These are phyloP conservation scores for Cronartium ribicola DNA, from an alignment of 1,284 basidiomycete species.

Conservation along the genomic window DNA sequence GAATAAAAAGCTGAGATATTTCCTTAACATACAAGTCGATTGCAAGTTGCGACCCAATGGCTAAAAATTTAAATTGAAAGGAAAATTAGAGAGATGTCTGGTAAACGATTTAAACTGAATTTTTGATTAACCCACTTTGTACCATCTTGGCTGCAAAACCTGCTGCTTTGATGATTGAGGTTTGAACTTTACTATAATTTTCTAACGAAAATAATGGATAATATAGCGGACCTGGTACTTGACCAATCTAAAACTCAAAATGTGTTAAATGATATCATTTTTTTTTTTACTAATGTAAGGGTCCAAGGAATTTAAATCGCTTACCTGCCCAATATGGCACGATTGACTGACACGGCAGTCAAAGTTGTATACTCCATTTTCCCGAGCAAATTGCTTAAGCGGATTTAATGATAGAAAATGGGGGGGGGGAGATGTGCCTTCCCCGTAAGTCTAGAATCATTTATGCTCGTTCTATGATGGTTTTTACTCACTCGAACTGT, in stretches of 20 bases:
- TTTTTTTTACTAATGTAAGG: neutral
- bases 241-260: neutral
- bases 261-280: neutral
- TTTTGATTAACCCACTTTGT: neutral
- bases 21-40: slow-evolving; percentile 15
- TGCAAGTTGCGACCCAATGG: slow-evolving; percentile 10
- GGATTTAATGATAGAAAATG: neutral
- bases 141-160: neutral
- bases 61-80: neutral
- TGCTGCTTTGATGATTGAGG: neutral
- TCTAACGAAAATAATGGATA: neutral
- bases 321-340: slow-evolving; percentile 9
- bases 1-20: neutral
- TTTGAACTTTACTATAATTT: neutral
- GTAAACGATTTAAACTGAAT: neutral
- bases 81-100: neutral
- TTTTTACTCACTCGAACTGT: slow-evolving; percentile 19
- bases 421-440: neutral
- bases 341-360: neutral
- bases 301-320: neutral
- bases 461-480: too few species aligned
- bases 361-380: slow-evolving; percentile 4
- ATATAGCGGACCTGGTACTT: neutral
- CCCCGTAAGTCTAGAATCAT: too few species aligned
- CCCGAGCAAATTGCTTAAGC: neutral